A percentile compares a stretch with the other conserved stretches of the same genome.
These are phyloP conservation scores for Hypoxylon lienhwacheense DNA, from an alignment of 495 filamentous ascomycete genomes.

Conservation along the genomic window DNA sequence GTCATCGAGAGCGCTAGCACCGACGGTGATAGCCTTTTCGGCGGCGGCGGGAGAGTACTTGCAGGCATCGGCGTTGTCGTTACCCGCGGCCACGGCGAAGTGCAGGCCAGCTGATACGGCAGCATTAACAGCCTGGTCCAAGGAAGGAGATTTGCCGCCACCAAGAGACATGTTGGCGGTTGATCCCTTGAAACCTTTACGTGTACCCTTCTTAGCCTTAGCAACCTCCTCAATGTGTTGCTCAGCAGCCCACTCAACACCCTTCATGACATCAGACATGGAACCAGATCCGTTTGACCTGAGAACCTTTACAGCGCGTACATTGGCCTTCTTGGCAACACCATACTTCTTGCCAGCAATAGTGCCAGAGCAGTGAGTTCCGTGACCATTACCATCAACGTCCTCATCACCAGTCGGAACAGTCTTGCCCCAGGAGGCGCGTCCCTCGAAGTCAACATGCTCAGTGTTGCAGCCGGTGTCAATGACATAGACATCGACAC, in stretches of 20 bases:
- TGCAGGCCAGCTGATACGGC: conserved; percentile 88
- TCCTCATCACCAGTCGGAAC: conserved; percentile 83
- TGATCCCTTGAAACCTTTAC: conserved; percentile 96
- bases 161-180: conserved; percentile 99
- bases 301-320: conserved; percentile 97
- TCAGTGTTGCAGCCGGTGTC: conserved; percentile 94
- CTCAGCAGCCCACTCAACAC: conserved; percentile 92
- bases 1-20: conserved; percentile 88
- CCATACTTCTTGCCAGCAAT: conserved; percentile 98
- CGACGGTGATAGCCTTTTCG: conserved; percentile 91
- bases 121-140: conserved; percentile 92
- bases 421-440: conserved; percentile 95
- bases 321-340: conserved; percentile 97
- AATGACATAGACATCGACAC: conserved; percentile 98
- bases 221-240: conserved; percentile 72
- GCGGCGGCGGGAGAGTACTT: conserved; percentile 98
- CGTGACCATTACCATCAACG: conserved; percentile 95
- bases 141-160: conserved; percentile 87
- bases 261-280: conserved; percentile 98
- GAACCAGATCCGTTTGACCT: conserved; percentile 95
- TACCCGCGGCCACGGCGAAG: conserved; percentile 97
- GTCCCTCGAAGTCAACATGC: conserved; percentile 96
- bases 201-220: conserved; percentile 76
- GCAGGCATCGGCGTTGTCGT: conserved; percentile 98
- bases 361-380: conserved; percentile 98